Evolutionary conservation across 2,329 filamentous ascomycete species (phyloP), one percentile per base, ranked within the genome.

Genomic region (Rhynchosporium agropyri): DNA sequence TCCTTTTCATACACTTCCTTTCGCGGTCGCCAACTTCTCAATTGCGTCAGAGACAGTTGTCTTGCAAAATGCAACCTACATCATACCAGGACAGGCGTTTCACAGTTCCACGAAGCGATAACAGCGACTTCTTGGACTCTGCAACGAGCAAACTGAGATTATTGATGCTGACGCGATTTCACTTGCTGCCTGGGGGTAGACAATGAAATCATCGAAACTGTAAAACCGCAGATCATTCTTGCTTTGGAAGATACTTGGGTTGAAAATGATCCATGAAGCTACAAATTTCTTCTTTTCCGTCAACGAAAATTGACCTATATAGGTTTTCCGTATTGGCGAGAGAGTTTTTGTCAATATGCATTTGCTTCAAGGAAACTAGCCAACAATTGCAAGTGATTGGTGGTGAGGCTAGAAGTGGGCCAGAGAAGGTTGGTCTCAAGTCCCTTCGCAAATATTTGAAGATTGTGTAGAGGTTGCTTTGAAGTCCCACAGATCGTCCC

Each of bases 131-230:
- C 1, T 33, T 4, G 48, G 48, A 13, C 33, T 28, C 29, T 50
- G 48, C 12, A 50, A 50, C 13, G 48, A 50, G 29, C 48, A 50
- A 9, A 28, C 48, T 20, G 48, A 50, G 29, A 29, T 28, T 6
- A 50, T 29, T 15, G 48, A 50, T 50, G 48, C 48, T 8, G 48
- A 50, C 20, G 48, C 48, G 12, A 29, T 50, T 50, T 50, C 48
- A 50, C 10, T 29, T 50, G 4, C 29, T 50, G 2, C 48, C 48
- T 33, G 48, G 48, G 36, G 36, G 28, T 13, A 50, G 28, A 36
- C 31, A 33, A 13, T 15, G 48, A 6, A 50, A 50, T 20, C 15
- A 29, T 50, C 12, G 36, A 33, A 28, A 50, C 36, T 33, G 48
- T 28, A 2, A 50, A 50, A 15, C 48, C 31, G 8, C 48, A 50